A percentile compares a stretch with the other conserved stretches of the same genome.
These are phyloP conservation scores for Neurospora sp. DNA, from an alignment of 2,329 filamentous ascomycete species.

Conservation along the genomic window DNA sequence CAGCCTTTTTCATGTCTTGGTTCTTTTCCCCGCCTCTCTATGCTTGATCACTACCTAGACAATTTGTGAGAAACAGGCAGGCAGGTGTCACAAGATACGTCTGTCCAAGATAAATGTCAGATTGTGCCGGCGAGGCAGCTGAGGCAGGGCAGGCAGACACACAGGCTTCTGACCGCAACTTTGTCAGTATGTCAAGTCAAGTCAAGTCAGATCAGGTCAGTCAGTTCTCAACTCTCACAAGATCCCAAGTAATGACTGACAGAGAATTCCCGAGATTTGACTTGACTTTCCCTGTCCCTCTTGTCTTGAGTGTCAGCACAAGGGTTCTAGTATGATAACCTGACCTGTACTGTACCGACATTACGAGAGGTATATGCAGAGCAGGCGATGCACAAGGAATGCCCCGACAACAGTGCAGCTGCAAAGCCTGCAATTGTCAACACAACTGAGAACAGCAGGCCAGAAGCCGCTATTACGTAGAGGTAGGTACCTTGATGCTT, in stretches of 20 bases:
- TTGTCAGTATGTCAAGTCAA: neutral
- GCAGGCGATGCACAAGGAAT: neutral
- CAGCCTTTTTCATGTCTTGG: neutral
- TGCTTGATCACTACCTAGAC: neutral
- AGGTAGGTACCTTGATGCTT: neutral
- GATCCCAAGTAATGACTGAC: neutral
- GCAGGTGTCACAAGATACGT: neutral
- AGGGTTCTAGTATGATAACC: neutral
- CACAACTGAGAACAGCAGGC: neutral
- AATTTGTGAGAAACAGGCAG: neutral
- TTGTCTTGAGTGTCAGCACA: neutral
- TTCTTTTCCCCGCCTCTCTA: neutral
- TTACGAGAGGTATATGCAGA: neutral
- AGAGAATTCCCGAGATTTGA: neutral
- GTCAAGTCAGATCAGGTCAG: neutral
- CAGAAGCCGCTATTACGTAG: neutral
- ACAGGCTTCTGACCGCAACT: neutral
- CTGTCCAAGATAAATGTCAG: neutral
- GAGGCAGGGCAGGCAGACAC: neutral
- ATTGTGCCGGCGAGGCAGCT: neutral
- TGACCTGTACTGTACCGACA: neutral
- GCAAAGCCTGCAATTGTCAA: neutral
- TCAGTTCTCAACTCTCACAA: neutral
- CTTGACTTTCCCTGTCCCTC: neutral
- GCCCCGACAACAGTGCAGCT: neutral